Evolutionary conservation across 208 protist species (phyloP).

Genomic region (Wallacemonas sp.): DNA sequence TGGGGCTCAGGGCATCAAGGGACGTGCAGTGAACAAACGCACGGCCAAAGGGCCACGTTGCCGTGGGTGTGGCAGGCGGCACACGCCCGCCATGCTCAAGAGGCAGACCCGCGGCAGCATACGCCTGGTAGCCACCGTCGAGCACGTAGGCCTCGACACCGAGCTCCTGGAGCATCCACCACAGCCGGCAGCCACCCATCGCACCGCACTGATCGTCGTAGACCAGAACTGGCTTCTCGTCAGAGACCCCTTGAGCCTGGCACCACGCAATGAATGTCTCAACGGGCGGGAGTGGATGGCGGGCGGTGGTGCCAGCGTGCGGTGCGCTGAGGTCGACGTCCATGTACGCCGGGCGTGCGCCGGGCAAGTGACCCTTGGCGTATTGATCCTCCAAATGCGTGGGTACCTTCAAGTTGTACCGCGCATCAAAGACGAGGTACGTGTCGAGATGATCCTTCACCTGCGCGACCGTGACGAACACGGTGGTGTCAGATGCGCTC

Average conservation of each 20-base stretch:
- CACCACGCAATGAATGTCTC: conserved; percentile 67
- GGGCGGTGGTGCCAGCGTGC: conserved; percentile 21
- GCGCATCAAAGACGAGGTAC: conserved; percentile 73
- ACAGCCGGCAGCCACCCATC: conserved; percentile 75
- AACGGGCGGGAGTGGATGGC: conserved; percentile 59
- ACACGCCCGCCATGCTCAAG: conserved; percentile 27
- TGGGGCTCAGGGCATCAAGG: conserved; percentile 40
- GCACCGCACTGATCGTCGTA: conserved; percentile 83
- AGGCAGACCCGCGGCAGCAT: conserved; percentile 30
- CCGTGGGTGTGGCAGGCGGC: conserved; percentile 5
- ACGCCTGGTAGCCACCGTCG: conserved; percentile 69
- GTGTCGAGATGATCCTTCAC: conserved; percentile 35
- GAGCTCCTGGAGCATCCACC: conserved; percentile 86
- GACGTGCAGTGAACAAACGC: conserved; percentile 31
- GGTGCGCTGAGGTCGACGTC: conserved; percentile 48
- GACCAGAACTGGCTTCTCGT: conserved; percentile 55
- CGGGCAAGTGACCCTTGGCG: conserved; percentile 41
- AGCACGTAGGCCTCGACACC: conserved; percentile 83
- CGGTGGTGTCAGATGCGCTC: conserved; percentile 17
- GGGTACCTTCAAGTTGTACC: conserved; percentile 46
- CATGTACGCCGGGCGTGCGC: conserved; percentile 49
- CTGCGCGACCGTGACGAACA: conserved; percentile 53
- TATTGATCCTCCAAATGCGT: conserved; percentile 39
- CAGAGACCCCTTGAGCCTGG: conserved; percentile 35
- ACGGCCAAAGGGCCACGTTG: conserved; percentile 44